These are phyloP conservation scores for Hypericum perforatum DNA, from an alignment of 345 rosid species.

Conservation along the genomic window DNA sequence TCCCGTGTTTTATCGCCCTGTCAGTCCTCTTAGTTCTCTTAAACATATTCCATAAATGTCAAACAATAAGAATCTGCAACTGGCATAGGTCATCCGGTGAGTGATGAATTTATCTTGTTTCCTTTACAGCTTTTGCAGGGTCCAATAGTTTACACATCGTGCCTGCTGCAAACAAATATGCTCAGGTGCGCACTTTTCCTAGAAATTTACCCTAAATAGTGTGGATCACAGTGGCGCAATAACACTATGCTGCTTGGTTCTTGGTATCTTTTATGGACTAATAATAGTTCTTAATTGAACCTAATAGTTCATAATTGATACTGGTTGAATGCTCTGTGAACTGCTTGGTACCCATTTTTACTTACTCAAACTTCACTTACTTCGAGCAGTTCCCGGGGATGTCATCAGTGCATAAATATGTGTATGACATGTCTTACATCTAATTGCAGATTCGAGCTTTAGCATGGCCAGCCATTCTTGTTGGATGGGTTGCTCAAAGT, in stretches of 20 bases:
- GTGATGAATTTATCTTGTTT: conserved; percentile 1
- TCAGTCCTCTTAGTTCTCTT: too few species aligned
- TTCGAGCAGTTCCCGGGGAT: too few species aligned
- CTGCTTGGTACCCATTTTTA: too few species aligned
- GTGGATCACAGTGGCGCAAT: not conserved
- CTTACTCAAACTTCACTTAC: too few species aligned
- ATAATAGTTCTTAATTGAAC: not conserved
- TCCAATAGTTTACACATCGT: conserved; percentile 54
- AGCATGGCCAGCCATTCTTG: conserved; percentile 89
- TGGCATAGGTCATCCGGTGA: not conserved
- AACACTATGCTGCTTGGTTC: too few species aligned
- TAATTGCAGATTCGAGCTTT: conserved; percentile 66
- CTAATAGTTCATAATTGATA: not conserved
- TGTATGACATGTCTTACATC: not conserved
- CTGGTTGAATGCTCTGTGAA: too few species aligned
- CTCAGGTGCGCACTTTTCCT: conserved; percentile 50
- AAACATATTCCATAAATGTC: too few species aligned
- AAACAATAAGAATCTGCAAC: too few species aligned
- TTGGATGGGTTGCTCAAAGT: conserved; percentile 92
- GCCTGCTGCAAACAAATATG: conserved; percentile 76
- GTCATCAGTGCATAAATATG: too few species aligned
- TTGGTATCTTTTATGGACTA: too few species aligned
- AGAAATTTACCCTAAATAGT: not conserved
- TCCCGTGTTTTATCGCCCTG: too few species aligned
- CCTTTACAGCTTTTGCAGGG: conserved; percentile 65